Conservation (phyloP, 331 rosid genomes). For the Malus hybrid region DNA sequence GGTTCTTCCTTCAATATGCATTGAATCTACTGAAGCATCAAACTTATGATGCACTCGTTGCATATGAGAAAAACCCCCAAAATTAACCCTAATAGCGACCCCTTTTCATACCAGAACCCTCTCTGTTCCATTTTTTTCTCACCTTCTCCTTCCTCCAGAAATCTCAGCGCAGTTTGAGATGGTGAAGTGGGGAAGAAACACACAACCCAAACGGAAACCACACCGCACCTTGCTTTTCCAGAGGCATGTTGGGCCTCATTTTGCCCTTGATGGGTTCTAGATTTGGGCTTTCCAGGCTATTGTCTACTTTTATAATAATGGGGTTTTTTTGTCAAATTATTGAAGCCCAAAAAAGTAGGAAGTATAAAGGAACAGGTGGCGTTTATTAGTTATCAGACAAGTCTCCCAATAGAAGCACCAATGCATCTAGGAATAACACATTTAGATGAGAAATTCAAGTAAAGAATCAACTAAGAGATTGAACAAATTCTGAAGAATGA, state of each 20-base stretch:
- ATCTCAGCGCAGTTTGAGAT: not conserved
- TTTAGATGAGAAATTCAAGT: too few relatives aligned
- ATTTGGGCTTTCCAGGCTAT: not conserved
- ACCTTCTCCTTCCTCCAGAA: not conserved
- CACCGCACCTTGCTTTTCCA: not conserved
- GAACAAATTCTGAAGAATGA: too few relatives aligned
- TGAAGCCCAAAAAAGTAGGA: not conserved
- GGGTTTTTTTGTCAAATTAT: not conserved
- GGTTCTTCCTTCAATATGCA: too few relatives aligned
- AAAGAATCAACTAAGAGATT: too few relatives aligned
- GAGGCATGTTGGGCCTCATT: not conserved
- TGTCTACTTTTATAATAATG: not conserved
- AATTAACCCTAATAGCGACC: slow-evolving; percentile 5
- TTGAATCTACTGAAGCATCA: slow-evolving; percentile 20
- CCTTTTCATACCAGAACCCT: not conserved
- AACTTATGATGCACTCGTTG: slow-evolving; percentile 5
- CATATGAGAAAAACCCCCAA: slow-evolving; percentile 1
- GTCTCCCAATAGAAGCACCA: too few relatives aligned
- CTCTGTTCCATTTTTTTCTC: not conserved
- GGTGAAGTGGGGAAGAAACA: not conserved
- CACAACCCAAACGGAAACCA: not conserved
- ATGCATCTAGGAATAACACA: too few relatives aligned
- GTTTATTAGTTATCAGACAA: too few relatives aligned
- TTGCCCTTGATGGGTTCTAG: not conserved
- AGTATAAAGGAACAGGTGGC: too few relatives aligned